These are phyloP conservation scores for Solanum commersonii DNA, from an alignment of 257 asterid genomes.

Conservation along the genomic window DNA sequence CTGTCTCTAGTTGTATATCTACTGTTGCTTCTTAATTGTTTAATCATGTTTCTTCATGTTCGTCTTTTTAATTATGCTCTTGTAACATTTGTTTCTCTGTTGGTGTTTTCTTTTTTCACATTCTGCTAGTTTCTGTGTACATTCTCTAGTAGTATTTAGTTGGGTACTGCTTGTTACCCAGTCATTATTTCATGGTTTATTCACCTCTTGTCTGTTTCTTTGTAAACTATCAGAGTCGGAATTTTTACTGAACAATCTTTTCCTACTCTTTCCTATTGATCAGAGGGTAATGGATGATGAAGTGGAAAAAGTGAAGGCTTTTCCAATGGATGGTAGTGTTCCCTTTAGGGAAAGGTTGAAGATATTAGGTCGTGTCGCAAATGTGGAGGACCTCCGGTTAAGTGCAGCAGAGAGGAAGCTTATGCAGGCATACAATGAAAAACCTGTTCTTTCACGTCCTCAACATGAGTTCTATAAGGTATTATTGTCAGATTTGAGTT, in stretches of 20 bases:
- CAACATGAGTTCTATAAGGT: constrained; percentile 82
- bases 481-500: background rate
- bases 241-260: background rate
- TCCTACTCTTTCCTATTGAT: background rate
- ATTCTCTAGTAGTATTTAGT: background rate
- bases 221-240: background rate
- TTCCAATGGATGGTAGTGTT: constrained; percentile 19
- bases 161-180: background rate
- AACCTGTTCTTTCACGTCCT: constrained; percentile 97
- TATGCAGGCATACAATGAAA: constrained; percentile 86
- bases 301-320: constrained; percentile 70
- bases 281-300: constrained; percentile 75
- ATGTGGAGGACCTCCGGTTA: constrained; percentile 80
- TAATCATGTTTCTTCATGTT: background rate
- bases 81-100: background rate
- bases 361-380: constrained; percentile 82
- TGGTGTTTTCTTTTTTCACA: background rate
- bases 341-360: constrained; percentile 14
- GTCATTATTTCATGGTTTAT: background rate
- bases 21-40: background rate
- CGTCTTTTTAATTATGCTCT: background rate
- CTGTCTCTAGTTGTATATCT: background rate
- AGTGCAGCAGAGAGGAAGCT: constrained; percentile 90
- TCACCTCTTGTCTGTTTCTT: background rate
- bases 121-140: background rate